Base-by-base conservation (phyloP, 805 yeast genomes). In the Myxozyma nipponensis region DNA sequence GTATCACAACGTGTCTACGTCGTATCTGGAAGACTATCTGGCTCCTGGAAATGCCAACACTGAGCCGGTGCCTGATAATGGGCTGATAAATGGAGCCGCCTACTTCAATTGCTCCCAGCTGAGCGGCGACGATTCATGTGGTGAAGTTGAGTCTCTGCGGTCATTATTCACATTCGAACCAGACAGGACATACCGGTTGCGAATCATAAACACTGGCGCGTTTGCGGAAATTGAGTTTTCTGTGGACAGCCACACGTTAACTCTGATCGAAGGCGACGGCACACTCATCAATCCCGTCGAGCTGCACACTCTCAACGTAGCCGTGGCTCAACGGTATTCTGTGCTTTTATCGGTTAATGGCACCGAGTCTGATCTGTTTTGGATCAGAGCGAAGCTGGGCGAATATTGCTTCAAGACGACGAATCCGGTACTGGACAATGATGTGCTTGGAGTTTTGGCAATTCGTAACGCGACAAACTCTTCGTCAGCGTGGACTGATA, bases 241-340 rank as follows among this genome's bases (percentile, higher is more conserved):
- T 3, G 59, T 69, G n/a, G 70, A 66, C 35, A 49, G 59, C 25
- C 65, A 63, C 44, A 32, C 52, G 49, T 19, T 63, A 36, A 45
- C 57, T 18, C 60, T 67, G 9, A 55, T 69, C 4, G 73, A 70
- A 53, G 69, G 66, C 1, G 73, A 69, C 35, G 69, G 71, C 1
- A 59, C 63, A 4, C 47, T 52, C 7, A 53, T 62, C 2, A 53
- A 52, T 44, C 69, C 69, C 0, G 22, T 58, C 3, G 46, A 41
- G 1, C 54, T 62, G 10, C 59, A 61, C 21, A 61, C 54, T 19
- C 53, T 67, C 1, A 55, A 63, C 7, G 49, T 69, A 3, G 76
- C 91, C 0, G 88, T 84, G 19, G 96, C 91, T 7, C 96, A 90
- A 69, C 73, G 97, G 63, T 79, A 84, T 63, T 75, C 86, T 36